Percentiles rank a stretch among this genome's conserved stretches.
Conservation (phyloP, 495 filamentous ascomycete genomes). For the Sphaerosporella brunnea region DNA sequence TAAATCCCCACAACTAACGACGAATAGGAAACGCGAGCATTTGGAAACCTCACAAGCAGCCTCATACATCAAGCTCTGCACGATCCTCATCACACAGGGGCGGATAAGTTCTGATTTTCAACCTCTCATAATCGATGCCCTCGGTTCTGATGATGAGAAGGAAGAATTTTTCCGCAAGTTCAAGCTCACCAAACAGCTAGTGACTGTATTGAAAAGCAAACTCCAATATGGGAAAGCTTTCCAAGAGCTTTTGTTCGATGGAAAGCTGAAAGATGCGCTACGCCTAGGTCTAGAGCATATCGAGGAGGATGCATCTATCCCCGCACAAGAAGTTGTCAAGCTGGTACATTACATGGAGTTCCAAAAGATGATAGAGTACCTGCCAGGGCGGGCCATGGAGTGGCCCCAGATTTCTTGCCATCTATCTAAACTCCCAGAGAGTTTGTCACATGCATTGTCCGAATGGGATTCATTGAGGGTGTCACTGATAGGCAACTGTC, state of each 20-base stretch:
- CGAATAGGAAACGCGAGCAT: not conserved
- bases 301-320: not conserved
- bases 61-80: conserved; percentile 10
- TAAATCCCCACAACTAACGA: not conserved
- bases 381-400: not conserved
- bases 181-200: conserved; percentile 8
- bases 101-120: conserved; percentile 9
- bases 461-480: not conserved
- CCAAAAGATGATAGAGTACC: not conserved
- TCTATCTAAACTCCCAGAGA: not conserved
- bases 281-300: not conserved
- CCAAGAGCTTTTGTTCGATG: not conserved
- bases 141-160: conserved; percentile 9
- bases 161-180: conserved; percentile 13
- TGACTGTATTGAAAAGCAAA: not conserved
- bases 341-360: not conserved
- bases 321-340: not conserved
- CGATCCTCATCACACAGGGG: conserved; percentile 11
- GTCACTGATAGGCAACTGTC: not conserved
- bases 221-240: not conserved
- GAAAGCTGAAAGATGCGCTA: not conserved
- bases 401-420: not conserved
- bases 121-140: not conserved
- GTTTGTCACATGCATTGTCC: not conserved
- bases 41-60: not conserved